phyloP scores from a whole-genome alignment of 257 asterid species.

The Capsicum baccatum region DNA sequence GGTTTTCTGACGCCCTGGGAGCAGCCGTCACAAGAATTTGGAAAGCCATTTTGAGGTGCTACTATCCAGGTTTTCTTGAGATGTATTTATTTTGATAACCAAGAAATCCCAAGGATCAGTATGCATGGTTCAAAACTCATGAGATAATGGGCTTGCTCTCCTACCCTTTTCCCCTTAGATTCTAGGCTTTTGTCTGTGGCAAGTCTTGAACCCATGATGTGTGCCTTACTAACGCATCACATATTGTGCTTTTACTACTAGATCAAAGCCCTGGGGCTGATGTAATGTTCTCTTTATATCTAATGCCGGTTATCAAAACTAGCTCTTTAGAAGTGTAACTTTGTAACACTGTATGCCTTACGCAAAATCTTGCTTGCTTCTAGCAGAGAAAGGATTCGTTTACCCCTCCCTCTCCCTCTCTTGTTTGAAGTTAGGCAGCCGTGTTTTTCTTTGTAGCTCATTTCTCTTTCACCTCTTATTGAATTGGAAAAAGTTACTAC shows the following conservation, averaged over 20 bases:
- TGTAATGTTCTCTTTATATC: slow-evolving; percentile 6
- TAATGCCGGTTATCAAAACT: slow-evolving; percentile 6
- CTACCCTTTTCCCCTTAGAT: background rate
- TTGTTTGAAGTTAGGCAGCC: slow-evolving; percentile 14
- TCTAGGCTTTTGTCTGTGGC: slow-evolving; percentile 1
- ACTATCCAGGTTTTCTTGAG: slow-evolving; percentile 9
- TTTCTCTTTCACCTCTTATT: slow-evolving; percentile 20
- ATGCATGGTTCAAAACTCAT: background rate
- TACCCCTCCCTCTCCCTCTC: background rate
- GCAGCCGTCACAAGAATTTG: slow-evolving; percentile 60
- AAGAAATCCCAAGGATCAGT: background rate
- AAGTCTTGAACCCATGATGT: background rate
- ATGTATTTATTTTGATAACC: slow-evolving; percentile 18
- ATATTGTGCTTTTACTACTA: background rate
- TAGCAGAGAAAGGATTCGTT: background rate
- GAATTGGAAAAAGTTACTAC: background rate
- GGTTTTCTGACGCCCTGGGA: slow-evolving; percentile 63
- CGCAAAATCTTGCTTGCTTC: background rate
- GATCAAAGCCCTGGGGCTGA: background rate
- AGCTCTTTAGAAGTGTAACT: slow-evolving; percentile 5
- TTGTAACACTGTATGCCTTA: slow-evolving; percentile 8
- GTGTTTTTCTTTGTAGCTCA: background rate
- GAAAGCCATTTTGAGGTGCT: slow-evolving; percentile 56
- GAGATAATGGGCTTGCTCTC: slow-evolving; percentile 4
- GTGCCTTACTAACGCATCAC: background rate